Conservation (phyloP, 768 basidiomycete species). For the Piloderma croceum region DNA sequence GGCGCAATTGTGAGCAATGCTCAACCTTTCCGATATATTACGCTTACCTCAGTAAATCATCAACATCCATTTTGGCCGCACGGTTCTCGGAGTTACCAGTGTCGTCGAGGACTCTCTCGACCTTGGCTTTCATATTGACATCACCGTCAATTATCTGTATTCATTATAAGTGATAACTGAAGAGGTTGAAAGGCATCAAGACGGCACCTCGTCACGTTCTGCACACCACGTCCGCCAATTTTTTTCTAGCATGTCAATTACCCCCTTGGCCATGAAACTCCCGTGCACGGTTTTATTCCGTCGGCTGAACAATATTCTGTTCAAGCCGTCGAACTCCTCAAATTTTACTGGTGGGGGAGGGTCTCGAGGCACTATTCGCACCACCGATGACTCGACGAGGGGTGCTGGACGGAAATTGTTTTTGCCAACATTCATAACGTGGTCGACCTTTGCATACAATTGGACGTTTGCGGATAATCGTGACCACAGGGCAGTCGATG, state of each 20-base stretch:
- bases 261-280: slow-evolving; percentile 90
- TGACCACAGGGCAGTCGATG: slow-evolving; percentile 85
- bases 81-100: slow-evolving; percentile 71
- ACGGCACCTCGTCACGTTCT: slow-evolving; percentile 56
- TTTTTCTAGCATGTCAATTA: slow-evolving; percentile 88
- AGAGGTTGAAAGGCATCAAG: background rate
- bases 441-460: slow-evolving; percentile 93
- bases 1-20: background rate
- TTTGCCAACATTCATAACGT: slow-evolving; percentile 93
- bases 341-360: slow-evolving; percentile 95
- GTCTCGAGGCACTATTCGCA: slow-evolving; percentile 86
- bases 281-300: slow-evolving; percentile 88
- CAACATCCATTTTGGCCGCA: slow-evolving; percentile 89
- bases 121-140: slow-evolving; percentile 59
- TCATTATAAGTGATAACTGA: background rate
- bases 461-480: slow-evolving; percentile 95
- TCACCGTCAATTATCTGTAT: slow-evolving; percentile 64
- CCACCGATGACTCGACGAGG: slow-evolving; percentile 87
- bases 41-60: slow-evolving; percentile 82
- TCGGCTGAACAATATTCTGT: slow-evolving; percentile 82
- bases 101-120: slow-evolving; percentile 69
- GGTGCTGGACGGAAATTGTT: slow-evolving; percentile 97
- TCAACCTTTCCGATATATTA: no score
- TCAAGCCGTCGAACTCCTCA: slow-evolving; percentile 96
- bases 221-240: slow-evolving; percentile 94